A percentile compares a stretch with the other conserved stretches of the same genome.
These are phyloP conservation scores for Chloranthus sessilifolius DNA, from an alignment of 164 flowering plant species.

Conservation along the genomic window DNA sequence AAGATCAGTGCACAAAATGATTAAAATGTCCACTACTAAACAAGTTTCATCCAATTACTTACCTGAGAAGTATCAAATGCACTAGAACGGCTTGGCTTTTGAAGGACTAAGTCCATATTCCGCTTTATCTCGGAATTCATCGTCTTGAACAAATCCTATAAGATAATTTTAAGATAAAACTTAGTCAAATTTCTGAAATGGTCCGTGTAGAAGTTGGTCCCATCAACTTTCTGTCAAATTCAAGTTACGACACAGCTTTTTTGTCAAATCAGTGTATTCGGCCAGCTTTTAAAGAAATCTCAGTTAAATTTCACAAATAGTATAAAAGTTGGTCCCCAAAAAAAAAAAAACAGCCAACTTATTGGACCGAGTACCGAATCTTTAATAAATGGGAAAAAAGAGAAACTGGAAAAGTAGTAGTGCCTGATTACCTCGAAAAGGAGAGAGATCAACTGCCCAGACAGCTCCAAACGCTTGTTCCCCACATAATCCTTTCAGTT, in stretches of 20 bases:
- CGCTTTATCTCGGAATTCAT: slow-evolving; percentile 41
- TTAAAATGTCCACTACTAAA: neutral
- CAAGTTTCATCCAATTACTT: slow-evolving; percentile 16
- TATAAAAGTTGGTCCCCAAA: no score
- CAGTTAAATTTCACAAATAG: no score
- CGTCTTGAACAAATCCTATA: slow-evolving; percentile 89
- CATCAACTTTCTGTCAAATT: no score
- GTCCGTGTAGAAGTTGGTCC: no score
- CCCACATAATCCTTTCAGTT: slow-evolving; percentile 87
- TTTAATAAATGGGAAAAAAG: neutral
- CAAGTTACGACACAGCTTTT: no score
- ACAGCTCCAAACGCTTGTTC: slow-evolving; percentile 89
- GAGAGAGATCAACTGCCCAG: slow-evolving; percentile 81
- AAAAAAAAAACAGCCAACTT: no score
- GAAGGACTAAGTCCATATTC: slow-evolving; percentile 27
- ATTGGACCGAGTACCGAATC: neutral
- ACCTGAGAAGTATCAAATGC: slow-evolving; percentile 50
- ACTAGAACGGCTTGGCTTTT: slow-evolving; percentile 44
- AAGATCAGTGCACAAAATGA: neutral
- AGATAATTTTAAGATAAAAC: slow-evolving; percentile 2
- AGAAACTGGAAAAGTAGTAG: neutral
- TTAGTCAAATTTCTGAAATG: no score
- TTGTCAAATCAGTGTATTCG: no score
- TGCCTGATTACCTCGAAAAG: slow-evolving; percentile 74
- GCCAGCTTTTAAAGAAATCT: no score